Evolutionary conservation across 768 basidiomycete species (phyloP).

Genomic region (Lanmaoa pseudosensibilis): DNA sequence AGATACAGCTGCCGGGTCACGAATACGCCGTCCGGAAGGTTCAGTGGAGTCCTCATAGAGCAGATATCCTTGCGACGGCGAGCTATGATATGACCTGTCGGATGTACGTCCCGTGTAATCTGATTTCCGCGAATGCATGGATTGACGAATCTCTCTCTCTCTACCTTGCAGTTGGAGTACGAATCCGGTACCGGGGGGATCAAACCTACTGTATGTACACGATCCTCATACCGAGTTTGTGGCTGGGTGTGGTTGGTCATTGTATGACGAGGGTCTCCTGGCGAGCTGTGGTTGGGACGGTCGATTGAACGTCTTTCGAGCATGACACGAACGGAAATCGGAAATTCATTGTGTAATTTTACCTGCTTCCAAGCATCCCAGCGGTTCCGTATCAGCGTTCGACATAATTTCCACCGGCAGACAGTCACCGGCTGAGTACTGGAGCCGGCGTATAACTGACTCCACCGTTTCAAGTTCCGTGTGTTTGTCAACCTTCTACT

Average conservation of each 20-base stretch:
- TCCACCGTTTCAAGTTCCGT: background rate
- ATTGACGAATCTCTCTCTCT: background rate
- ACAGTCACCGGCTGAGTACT: too few relatives aligned
- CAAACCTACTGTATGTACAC: slow-evolving; percentile 67
- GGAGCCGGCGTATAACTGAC: background rate
- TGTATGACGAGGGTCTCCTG: slow-evolving; percentile 83
- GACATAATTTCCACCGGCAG: background rate
- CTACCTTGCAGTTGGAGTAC: slow-evolving; percentile 65
- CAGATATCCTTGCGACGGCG: slow-evolving; percentile 66
- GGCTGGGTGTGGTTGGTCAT: slow-evolving; percentile 87
- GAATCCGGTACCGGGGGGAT: slow-evolving; percentile 46
- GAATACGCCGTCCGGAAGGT: slow-evolving; percentile 90
- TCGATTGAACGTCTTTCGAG: slow-evolving; percentile 73
- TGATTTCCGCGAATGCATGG: background rate
- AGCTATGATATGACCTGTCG: slow-evolving; percentile 97
- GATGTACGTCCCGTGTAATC: slow-evolving; percentile 56
- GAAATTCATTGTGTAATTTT: background rate
- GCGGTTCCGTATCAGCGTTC: too few relatives aligned
- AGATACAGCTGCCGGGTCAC: slow-evolving; percentile 73
- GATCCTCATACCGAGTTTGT: slow-evolving; percentile 95
- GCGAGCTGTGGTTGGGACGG: slow-evolving; percentile 95
- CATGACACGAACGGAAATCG: slow-evolving; percentile 28
- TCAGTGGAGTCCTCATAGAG: slow-evolving; percentile 82
- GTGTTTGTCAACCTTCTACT: background rate
- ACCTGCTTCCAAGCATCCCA: background rate